Base-by-base conservation (phyloP, 164 flowering plant genomes). In the Piper longum region DNA sequence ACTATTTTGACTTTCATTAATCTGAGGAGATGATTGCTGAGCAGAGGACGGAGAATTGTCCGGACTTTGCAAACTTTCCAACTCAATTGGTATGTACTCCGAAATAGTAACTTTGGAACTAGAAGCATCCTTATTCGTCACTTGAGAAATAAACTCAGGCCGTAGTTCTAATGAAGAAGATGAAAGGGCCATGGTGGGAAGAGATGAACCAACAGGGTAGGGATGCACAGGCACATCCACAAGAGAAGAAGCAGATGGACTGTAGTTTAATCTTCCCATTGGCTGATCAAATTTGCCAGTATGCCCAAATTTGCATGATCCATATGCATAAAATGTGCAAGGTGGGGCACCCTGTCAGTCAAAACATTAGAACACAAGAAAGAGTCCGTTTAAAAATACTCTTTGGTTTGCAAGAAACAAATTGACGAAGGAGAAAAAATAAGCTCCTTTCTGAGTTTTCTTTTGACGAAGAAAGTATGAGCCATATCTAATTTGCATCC, bases 221-320 rank as follows among this genome's bases (percentile, higher is more conserved):
- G 99, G 96, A 68, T 95, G 90, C 56, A 87, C 91, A 18, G 99
- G 91, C 83, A 89, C 78, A 72, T 89, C 98, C 63, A 86, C 74
- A 54, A 91, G 89, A 67, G 97, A 95, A 41, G 99, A 95, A 44
- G 96, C 93, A 58, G 99, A 95, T 40, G 99, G 91, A 66, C 93
- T 85, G 80, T 91, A 89, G 69, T 85, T 83, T 63, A 91, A 70
- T 16, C 76, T 64, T 60, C 83, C 86, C 86, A 80, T 79, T 44
- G 95, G 86, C 64, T 91, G 98, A 70, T 91, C 91, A 65, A 78
- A 91, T 76, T 81, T 88, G 87, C 98, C 88, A 12, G 89, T 77
- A 3, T 80, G 77, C 26, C 98, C 98, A 70, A 77, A 91, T 75
- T 84, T 91, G 83, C 96, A 91, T 18, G 73, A 71, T 61, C 98